A percentile compares a stretch with the other conserved stretches of the same genome.
phyloP scores from a whole-genome alignment of 768 basidiomycete species.

The Boletus vermiculosoides region DNA sequence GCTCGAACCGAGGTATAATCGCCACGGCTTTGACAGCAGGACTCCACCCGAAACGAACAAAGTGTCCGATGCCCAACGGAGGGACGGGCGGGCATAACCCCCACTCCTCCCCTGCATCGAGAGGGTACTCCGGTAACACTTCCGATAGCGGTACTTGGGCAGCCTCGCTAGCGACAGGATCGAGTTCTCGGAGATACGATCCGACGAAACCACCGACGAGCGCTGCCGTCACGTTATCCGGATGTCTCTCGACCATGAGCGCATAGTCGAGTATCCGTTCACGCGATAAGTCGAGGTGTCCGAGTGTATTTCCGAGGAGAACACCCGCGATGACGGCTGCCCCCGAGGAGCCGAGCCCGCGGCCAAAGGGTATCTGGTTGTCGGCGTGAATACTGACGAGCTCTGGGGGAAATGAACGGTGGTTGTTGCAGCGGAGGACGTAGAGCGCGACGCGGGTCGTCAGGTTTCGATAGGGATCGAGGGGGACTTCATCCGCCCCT shows the following conservation, averaged over 20 bases:
- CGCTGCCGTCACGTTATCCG: constrained; percentile 98
- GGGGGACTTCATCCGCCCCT: constrained; percentile 87
- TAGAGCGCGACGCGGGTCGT: constrained; percentile 97
- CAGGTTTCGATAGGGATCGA: constrained; percentile 95
- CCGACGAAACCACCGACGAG: constrained; percentile 97
- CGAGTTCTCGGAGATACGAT: constrained; percentile 89
- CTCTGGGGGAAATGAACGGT: constrained; percentile 71
- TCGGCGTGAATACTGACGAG: constrained; percentile 67
- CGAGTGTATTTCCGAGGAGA: constrained; percentile 83
- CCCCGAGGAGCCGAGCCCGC: constrained; percentile 95
- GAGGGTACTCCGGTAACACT: constrained; percentile 93
- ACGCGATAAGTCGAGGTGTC: constrained; percentile 62
- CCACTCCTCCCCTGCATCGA: constrained; percentile 91
- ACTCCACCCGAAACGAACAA: constrained; percentile 86
- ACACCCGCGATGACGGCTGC: constrained; percentile 99
- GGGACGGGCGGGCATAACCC: constrained; percentile 85
- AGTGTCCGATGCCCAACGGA: constrained; percentile 90
- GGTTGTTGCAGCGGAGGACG: constrained; percentile 85
- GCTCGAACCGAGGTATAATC: constrained; percentile 92
- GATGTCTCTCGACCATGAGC: constrained; percentile 98
- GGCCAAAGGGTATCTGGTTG: constrained; percentile 97
- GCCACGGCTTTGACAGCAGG: constrained; percentile 85
- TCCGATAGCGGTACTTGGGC: constrained; percentile 93
- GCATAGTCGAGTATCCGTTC: constrained; percentile 90
- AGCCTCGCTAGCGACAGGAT: constrained; percentile 73